Conservation (phyloP, 139 green algal species). For the Micractinium sp. region DNA sequence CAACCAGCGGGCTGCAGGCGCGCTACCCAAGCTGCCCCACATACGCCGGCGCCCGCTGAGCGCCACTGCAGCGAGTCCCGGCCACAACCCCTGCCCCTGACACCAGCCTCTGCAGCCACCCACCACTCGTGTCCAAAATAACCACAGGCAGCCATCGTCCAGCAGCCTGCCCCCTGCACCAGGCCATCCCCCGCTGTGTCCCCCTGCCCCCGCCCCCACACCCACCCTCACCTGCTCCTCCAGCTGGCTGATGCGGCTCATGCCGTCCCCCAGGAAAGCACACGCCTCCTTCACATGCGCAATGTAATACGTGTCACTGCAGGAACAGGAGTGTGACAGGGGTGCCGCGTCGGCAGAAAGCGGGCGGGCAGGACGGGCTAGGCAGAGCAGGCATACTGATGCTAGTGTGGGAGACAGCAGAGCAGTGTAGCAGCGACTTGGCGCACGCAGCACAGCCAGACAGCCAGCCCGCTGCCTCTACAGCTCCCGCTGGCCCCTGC, state of each 20-base stretch:
- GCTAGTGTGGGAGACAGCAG: background rate
- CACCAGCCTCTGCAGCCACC: no score
- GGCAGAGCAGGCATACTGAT: background rate
- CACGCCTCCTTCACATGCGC: slow-evolving; percentile 96
- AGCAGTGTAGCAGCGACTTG: background rate
- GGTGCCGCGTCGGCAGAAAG: background rate
- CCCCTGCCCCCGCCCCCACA: no score
- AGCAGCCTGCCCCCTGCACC: no score
- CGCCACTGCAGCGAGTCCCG: no score
- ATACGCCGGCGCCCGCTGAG: no score
- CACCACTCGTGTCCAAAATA: no score
- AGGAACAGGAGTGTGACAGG: slow-evolving; percentile 51
- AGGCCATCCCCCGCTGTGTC: no score
- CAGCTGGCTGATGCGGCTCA: slow-evolving; percentile 74
- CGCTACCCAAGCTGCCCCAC: no score
- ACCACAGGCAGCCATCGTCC: no score
- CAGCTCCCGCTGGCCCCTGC: background rate
- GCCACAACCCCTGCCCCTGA: no score
- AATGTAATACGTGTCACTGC: slow-evolving; percentile 96
- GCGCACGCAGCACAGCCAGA: background rate
- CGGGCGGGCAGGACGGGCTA: background rate
- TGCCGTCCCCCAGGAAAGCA: slow-evolving; percentile 94
- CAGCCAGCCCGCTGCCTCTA: background rate
- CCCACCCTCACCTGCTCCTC: slow-evolving; percentile 56
- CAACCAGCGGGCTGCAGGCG: no score